Base-by-base conservation (phyloP, 371 early-diverging fungal genomes). In the Mortierella sp. region DNA sequence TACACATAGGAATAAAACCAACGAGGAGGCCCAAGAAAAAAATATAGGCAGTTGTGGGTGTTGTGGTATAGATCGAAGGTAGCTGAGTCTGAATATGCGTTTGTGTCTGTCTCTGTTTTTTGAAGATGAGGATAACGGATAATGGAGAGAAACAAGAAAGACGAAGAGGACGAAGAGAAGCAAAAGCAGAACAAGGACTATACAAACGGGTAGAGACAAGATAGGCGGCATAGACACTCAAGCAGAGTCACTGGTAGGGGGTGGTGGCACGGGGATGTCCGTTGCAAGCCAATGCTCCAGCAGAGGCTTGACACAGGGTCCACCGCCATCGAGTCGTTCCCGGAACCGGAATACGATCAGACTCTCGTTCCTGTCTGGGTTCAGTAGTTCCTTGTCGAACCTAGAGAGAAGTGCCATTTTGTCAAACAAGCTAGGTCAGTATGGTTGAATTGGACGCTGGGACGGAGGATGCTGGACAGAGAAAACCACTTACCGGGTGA, bases 291-390 rank as follows among this genome's bases (percentile, higher is more conserved):
- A 86, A 31, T 82, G 72, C 59, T 84, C 82, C 4, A 87, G 50
- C 14, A 87, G 81, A 0, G 85, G 79, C 49, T 82, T 80, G 3
- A 87, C 84, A 0, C 81, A 80, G 4, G 82, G 83, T 6, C 83
- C 84, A 3, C 82, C 84, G 28, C 70, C 69, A 60, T 82, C 83
- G 9, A 84, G 60, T 24, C 84, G 83, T 34, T 86, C 86, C 27
- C 84, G 60, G 48, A 85, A 89, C 34, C 83, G 76, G 43, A 89
- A 83, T 9, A 72, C 76, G 28, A 89, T 79, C 28, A 64, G 53
- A 27, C 63, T 78, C 17, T 82, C 65, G 14, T 78, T 76, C 34
- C 72, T 78, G 21, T 83, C 78, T 3, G 82, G 82, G 42, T 80
- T 78, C 54, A 85, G 57, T 24, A 83, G 62, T 37, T 81, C 73